phyloP scores from a whole-genome alignment of 2,329 filamentous ascomycete genomes.

The Moelleriella libera region DNA sequence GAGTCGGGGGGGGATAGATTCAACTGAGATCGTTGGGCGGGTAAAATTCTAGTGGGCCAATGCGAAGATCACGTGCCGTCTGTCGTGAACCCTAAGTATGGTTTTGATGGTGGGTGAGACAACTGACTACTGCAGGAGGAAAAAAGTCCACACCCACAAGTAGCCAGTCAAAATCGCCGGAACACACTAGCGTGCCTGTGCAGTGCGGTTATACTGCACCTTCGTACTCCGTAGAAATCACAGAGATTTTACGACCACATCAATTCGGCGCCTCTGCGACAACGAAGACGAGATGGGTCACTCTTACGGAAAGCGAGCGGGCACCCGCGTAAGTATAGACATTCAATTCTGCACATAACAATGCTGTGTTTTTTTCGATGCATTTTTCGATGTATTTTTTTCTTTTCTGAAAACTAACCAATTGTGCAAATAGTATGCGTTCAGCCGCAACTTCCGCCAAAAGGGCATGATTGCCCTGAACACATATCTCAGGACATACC shows the following conservation, averaged over 20 bases:
- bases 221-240: too few relatives aligned
- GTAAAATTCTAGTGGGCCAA: too few relatives aligned
- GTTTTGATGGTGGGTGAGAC: too few relatives aligned
- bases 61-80: too few relatives aligned
- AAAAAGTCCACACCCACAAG: background rate
- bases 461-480: constrained; percentile 87
- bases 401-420: constrained; percentile 4
- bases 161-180: background rate
- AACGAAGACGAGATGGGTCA: constrained; percentile 65
- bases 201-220: too few relatives aligned
- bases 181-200: too few relatives aligned
- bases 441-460: constrained; percentile 87
- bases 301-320: constrained; percentile 73
- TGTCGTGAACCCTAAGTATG: constrained; percentile 17
- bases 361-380: constrained; percentile 8
- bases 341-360: too few relatives aligned
- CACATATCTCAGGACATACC: constrained; percentile 92
- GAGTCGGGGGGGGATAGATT: too few relatives aligned
- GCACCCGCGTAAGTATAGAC: constrained; percentile 57
- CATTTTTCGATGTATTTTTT: background rate
- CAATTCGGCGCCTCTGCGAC: constrained; percentile 18
- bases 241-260: constrained; percentile 10
- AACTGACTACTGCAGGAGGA: too few relatives aligned
- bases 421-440: constrained; percentile 53
- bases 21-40: too few relatives aligned